Conservation (phyloP, 2,329 filamentous ascomycete genomes). For the Venturia aucupariae region DNA sequence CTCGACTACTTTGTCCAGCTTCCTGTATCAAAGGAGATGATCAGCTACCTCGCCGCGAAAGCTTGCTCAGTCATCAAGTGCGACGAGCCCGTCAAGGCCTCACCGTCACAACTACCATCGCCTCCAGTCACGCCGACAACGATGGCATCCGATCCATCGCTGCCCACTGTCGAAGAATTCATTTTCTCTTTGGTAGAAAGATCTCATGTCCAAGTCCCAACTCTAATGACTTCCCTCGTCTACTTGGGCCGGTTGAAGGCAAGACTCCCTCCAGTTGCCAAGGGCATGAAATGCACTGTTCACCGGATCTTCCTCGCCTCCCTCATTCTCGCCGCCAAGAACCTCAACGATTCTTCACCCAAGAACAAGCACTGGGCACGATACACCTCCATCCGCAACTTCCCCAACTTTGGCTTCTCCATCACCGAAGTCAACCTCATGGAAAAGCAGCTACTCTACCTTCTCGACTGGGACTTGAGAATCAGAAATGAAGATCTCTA, state of each 20-base stretch:
- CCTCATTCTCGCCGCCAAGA: conserved; percentile 84
- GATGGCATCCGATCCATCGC: conserved; percentile 36
- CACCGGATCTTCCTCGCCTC: conserved; percentile 94
- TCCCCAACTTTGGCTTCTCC: conserved; percentile 78
- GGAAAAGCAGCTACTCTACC: conserved; percentile 95
- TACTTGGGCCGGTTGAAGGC: conserved; percentile 80
- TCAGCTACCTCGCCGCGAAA: conserved; percentile 64
- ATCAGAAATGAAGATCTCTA: conserved; percentile 82
- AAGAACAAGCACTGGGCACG: conserved; percentile 99
- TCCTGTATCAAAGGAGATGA: conserved; percentile 68
- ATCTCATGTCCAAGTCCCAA: conserved; percentile 94
- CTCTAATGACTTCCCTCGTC: conserved; percentile 91
- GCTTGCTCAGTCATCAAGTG: conserved; percentile 72
- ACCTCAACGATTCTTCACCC: conserved; percentile 94
- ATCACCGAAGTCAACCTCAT: conserved; percentile 96
- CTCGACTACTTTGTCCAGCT: conserved; percentile 74
- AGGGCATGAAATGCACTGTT: conserved; percentile 91
- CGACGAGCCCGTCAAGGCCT: conserved; percentile 51
- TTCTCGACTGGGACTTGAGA: conserved; percentile 88
- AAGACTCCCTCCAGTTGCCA: conserved; percentile 84
- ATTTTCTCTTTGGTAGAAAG: conserved; percentile 84
- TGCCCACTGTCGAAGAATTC: conserved; percentile 82
- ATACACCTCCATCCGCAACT: conserved; percentile 71
- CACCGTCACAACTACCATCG: conserved; percentile 38
- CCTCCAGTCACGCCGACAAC: conserved; percentile 51